Evolutionary conservation across 208 protist species (phyloP).

Genomic region (Trypanosoma grayi): DNA sequence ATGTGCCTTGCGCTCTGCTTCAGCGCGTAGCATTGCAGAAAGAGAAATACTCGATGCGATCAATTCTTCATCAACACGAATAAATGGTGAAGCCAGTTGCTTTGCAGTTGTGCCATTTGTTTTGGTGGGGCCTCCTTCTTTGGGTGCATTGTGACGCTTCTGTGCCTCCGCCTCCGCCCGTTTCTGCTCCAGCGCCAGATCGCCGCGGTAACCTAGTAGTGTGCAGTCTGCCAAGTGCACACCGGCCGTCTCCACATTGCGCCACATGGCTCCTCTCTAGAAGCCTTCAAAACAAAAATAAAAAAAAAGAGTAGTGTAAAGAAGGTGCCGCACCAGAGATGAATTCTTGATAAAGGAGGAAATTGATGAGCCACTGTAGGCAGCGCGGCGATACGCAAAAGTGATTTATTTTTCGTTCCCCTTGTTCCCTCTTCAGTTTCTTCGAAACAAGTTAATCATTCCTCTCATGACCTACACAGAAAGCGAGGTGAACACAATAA

Average conservation of each 20-base stretch:
- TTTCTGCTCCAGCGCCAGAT: slow-evolving; percentile 27
- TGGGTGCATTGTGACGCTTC: neutral
- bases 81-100: slow-evolving; percentile 12
- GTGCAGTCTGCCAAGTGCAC: slow-evolving; percentile 45
- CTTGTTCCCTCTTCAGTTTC: no score
- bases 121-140: neutral
- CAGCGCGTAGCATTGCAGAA: slow-evolving; percentile 2
- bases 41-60: slow-evolving; percentile 19
- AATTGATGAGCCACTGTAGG: no score
- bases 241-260: slow-evolving; percentile 37
- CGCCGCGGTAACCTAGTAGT: slow-evolving; percentile 23
- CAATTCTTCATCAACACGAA: slow-evolving; percentile 25
- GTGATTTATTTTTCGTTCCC: no score
- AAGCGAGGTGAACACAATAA: no score
- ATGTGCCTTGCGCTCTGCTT: slow-evolving; percentile 18
- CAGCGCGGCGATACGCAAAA: no score
- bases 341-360: no score
- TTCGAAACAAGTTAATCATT: no score
- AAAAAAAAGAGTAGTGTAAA: slow-evolving; percentile 1
- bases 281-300: slow-evolving; percentile 17
- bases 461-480: no score
- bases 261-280: slow-evolving; percentile 24
- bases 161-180: neutral
- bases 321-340: no score
- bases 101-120: neutral